Conservation (phyloP, 139 green algal species). For the Ettlia oleoabundans region DNA sequence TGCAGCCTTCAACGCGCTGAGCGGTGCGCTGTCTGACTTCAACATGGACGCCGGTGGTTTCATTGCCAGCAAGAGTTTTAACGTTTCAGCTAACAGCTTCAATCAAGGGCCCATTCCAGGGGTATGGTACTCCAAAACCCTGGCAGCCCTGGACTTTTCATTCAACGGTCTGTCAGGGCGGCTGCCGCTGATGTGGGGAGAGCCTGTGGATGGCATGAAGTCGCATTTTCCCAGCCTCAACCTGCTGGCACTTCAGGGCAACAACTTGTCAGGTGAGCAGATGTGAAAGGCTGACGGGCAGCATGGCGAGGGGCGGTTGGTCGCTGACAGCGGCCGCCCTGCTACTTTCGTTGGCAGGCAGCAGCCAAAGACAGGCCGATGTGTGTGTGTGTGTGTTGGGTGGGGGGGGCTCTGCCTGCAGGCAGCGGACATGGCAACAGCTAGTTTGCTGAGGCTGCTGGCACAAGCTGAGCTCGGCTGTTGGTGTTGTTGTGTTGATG, state of each 20-base stretch:
- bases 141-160: not conserved
- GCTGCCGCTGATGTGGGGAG: not conserved
- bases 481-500: not conserved
- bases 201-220: not conserved
- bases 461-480: not conserved
- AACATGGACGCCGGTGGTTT: not conserved
- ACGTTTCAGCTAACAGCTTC: not conserved
- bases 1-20: not conserved
- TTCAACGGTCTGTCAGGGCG: not conserved
- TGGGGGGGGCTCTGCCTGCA: not conserved
- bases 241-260: not conserved
- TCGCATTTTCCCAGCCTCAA: slow-evolving; percentile 1
- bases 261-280: slow-evolving; percentile 12
- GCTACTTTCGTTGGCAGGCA: too few species aligned
- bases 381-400: too few species aligned
- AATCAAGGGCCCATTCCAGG: not conserved
- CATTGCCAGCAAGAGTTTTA: slow-evolving; percentile 5
- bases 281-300: not conserved
- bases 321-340: too few species aligned
- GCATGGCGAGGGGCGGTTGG: not conserved
- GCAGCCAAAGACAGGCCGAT: too few species aligned
- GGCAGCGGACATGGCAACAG: too few species aligned
- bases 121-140: slow-evolving; percentile 8
- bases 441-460: too few species aligned
- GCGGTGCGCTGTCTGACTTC: slow-evolving; percentile 1